Conservation (phyloP, 225 moss, liverwort and hornwort species). For the Neckera pumila region DNA sequence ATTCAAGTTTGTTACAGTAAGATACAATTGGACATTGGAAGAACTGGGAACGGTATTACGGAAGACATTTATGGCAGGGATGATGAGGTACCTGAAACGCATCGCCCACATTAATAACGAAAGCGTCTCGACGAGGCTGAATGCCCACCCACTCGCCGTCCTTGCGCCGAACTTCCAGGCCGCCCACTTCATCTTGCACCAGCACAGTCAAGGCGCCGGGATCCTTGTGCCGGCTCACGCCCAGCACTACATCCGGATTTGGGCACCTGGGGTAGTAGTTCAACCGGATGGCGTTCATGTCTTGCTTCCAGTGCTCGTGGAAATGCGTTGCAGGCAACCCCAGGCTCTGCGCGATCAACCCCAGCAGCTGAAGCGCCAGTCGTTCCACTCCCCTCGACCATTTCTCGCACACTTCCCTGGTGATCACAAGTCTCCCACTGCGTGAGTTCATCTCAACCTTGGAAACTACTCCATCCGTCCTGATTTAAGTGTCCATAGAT, state of each 20-base stretch:
- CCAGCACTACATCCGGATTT: slow-evolving; percentile 52
- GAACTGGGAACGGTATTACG: neutral
- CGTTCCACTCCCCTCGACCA: slow-evolving; percentile 46
- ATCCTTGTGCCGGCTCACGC: slow-evolving; percentile 88
- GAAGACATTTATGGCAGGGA: neutral
- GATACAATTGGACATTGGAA: neutral
- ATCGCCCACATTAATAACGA: slow-evolving; percentile 68
- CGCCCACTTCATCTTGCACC: slow-evolving; percentile 83
- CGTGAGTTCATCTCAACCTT: neutral
- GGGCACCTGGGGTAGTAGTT: slow-evolving; percentile 84
- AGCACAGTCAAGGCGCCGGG: slow-evolving; percentile 66
- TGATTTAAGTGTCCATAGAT: neutral
- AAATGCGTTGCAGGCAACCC: slow-evolving; percentile 54
- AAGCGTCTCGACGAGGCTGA: slow-evolving; percentile 55
- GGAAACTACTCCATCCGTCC: neutral
- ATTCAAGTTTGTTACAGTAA: neutral
- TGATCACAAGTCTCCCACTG: neutral
- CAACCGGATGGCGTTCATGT: slow-evolving; percentile 33
- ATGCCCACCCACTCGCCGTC: slow-evolving; percentile 70
- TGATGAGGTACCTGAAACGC: slow-evolving; percentile 37
- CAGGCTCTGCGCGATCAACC: slow-evolving; percentile 58
- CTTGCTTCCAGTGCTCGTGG: slow-evolving; percentile 29
- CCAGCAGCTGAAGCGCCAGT: slow-evolving; percentile 41
- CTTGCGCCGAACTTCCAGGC: slow-evolving; percentile 64
- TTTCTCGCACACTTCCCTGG: slow-evolving; percentile 55